Conservation (phyloP, 352 stramenopile species). For the Globisporangium parvum region DNA sequence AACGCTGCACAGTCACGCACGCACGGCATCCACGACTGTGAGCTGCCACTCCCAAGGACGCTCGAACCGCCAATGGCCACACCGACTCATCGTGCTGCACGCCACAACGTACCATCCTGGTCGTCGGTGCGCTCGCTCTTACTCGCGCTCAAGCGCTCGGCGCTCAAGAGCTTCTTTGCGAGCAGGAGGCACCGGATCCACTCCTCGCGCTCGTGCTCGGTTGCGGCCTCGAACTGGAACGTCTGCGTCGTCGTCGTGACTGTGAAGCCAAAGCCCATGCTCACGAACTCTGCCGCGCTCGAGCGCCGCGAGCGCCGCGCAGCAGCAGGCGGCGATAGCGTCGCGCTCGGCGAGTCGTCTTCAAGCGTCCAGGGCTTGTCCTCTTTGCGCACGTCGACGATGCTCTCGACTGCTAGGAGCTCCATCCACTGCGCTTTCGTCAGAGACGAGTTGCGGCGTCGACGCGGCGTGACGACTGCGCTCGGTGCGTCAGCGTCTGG, state of each 20-base stretch:
- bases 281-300: constrained; percentile 14
- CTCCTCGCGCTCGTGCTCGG: constrained; percentile 30
- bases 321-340: constrained; percentile 8
- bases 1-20: constrained; percentile 22
- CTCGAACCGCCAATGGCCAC: neutral
- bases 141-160: constrained; percentile 1
- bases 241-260: constrained; percentile 26
- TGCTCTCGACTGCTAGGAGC: constrained; percentile 28
- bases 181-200: constrained; percentile 38
- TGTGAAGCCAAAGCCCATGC: constrained; percentile 27
- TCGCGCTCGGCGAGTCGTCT: constrained; percentile 9
- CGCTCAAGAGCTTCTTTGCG: constrained; percentile 27
- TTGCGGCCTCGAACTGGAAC: constrained; percentile 34
- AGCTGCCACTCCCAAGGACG: neutral
- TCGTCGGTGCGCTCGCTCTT: constrained; percentile 3
- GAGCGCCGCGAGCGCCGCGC: constrained; percentile 15
- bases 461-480: constrained; percentile 29
- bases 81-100: neutral
- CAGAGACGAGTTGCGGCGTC: constrained; percentile 35
- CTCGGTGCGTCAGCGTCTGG: constrained; percentile 26
- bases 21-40: neutral
- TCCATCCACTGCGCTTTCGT: constrained; percentile 40
- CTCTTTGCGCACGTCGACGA: constrained; percentile 26
- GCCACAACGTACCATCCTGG: constrained; percentile 16
- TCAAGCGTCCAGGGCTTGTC: constrained; percentile 15